Evolutionary conservation across 1,139 yeast genomes (phyloP), one percentile per base, ranked within the genome.

Genomic region (Nakaseomyces uthaithaninus): DNA sequence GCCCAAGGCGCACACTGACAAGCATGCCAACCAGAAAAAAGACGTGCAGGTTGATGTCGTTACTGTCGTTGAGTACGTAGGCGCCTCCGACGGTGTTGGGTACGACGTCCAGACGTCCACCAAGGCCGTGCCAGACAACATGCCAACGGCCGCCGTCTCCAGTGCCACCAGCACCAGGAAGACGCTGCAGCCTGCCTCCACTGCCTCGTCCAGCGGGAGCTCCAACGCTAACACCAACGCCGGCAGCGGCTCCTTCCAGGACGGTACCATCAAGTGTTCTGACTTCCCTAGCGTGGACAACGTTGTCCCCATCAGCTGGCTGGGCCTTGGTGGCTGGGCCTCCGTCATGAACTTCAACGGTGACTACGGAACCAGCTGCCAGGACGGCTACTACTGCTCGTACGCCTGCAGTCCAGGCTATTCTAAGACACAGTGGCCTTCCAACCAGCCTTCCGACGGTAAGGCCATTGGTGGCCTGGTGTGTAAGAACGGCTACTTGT

Each of bases 371-470:
- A 58, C 67, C 57, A 68, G 67, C 40, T 91, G 98, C 72, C 58
- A 69, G 53, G 95, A 87, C 53, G 98, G 97, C 47, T 75, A 75
- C 60, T 86, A 83, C 77, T 91, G 98, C 69, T 91, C 98, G 46
- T 91, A 89, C 66, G 94, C 96, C 41, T 89, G 97, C 72, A 86
- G 83, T 68, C 75, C 94, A 33, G 97, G 96, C 70, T 83, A 83
- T 94, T 81, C 95, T 60, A 89, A 89, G 77, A 86, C 95, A 45
- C 97, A 89, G 70, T 89, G 95, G 95, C 96, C 96, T 43, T 63
- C 76, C 37, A 54, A 64, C 43, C 97, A 89, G 70, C 96, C 96
- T 37, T 54, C 80, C 44, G 74, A 70, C 60, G 96, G 96, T 66
- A 82, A 80, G 39, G 81, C 95, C 35, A 76, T 87, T 51, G 97